Percentiles rank a stretch among this genome's conserved stretches.
phyloP scores from a whole-genome alignment of 208 protist species.

The Trypanosoma melophagium region DNA sequence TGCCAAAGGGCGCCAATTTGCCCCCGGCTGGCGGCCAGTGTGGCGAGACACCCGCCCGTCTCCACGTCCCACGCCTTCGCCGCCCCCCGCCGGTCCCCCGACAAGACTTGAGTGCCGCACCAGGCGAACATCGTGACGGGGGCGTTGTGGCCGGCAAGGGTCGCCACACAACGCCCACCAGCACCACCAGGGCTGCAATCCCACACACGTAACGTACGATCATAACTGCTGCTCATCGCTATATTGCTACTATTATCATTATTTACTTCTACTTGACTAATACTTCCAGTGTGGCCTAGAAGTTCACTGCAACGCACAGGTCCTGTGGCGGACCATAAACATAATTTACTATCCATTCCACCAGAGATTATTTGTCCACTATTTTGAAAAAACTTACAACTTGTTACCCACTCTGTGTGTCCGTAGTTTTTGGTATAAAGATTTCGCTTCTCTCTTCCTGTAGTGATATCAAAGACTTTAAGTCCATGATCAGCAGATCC shows the following conservation, averaged over 20 bases:
- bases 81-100: conserved; percentile 74
- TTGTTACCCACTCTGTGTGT: conserved; percentile 90
- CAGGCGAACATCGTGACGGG: conserved; percentile 83
- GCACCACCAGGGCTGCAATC: conserved; percentile 35
- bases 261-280: conserved; percentile 79
- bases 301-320: conserved; percentile 74
- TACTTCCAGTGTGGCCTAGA: conserved; percentile 76
- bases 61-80: conserved; percentile 78
- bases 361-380: conserved; percentile 75
- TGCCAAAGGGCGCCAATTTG: conserved; percentile 67
- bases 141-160: conserved; percentile 68
- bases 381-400: conserved; percentile 61
- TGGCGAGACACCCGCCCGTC: conserved; percentile 47
- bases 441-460: conserved; percentile 47
- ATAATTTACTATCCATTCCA: conserved; percentile 90
- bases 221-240: conserved; percentile 78
- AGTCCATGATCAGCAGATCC: conserved; percentile 87
- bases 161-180: conserved; percentile 41
- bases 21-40: conserved; percentile 59
- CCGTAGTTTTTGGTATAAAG: conserved; percentile 79
- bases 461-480: conserved; percentile 74
- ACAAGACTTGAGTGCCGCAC: conserved; percentile 56
- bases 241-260: conserved; percentile 21
- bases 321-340: conserved; percentile 66
- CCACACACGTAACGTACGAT: conserved; percentile 81